phyloP scores from a whole-genome alignment of 768 basidiomycete species.

The Suillus decipiens region DNA sequence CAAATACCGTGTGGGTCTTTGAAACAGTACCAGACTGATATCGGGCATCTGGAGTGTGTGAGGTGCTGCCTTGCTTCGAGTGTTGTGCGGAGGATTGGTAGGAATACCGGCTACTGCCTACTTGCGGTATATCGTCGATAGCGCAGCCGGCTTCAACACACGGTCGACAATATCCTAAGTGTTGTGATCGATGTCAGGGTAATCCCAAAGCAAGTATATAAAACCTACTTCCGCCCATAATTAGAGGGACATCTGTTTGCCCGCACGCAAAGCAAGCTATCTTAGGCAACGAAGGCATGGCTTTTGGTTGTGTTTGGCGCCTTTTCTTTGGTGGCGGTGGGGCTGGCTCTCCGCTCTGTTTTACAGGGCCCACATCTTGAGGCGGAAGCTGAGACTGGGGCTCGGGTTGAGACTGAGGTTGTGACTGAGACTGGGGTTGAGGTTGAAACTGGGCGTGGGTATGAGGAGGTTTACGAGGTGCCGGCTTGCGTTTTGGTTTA shows the following conservation, averaged over 20 bases:
- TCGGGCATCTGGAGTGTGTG: conserved; percentile 2
- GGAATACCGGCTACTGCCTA: conserved; percentile 3
- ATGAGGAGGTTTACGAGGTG: conserved; percentile 31
- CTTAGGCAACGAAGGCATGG: conserved; percentile 37
- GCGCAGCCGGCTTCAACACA: conserved; percentile 60
- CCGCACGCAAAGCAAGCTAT: conserved; percentile 63
- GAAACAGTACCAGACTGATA: neutral
- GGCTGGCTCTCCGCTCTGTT: conserved; percentile 22
- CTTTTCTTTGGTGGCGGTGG: conserved; percentile 41
- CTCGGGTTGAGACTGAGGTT: neutral
- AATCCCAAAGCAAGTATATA: neutral
- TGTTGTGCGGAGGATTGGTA: conserved; percentile 2
- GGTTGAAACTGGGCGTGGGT: neutral
- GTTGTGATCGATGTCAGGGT: conserved; percentile 5
- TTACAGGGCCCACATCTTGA: neutral
- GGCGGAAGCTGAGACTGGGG: neutral
- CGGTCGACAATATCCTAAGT: conserved; percentile 64
- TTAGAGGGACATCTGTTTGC: conserved; percentile 71
- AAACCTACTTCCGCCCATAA: conserved; percentile 71
- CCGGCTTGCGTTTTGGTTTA: conserved; percentile 37
- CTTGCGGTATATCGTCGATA: conserved; percentile 31
- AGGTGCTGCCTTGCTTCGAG: neutral
- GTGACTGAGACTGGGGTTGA: neutral
- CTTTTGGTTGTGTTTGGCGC: conserved; percentile 37
- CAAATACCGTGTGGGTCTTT: neutral